Evolutionary conservation across 495 filamentous ascomycete genomes (phyloP), one percentile per base, ranked within the genome.

Genomic region (Annulohypoxylon nitens): DNA sequence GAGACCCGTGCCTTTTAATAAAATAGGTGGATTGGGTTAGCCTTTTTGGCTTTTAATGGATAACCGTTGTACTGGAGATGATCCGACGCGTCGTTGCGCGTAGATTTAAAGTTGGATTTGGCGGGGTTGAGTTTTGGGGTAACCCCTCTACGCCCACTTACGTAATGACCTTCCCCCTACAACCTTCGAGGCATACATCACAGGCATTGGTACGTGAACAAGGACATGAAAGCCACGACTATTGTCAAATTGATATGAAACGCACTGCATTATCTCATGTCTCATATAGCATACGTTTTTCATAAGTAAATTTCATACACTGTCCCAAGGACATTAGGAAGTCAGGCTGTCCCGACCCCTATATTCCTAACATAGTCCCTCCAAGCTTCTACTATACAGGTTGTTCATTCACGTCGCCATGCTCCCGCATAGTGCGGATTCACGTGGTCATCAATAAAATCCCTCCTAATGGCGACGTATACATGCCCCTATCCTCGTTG

Each of bases 301-400:
- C 59, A 51, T 41, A 65, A 55, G 18, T 30, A 48, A 36, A 48
- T 47, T 66, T 66, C 54, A 33, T 66, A 61, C 61, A 65, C 25
- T 36, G 36, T 63, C 39, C 48, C 34, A 47, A 33, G 34, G 34
- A 43, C 33, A 36, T n/a, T 2, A 18, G 11, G 41, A 4, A 16
- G 30, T 0, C 1, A 51, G 33, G 30, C 11, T 34, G 69, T 53
- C 48, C 53, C 37, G 11, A 18, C 53, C 36, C 12, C 36, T 20
- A 34, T 64, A 45, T 10, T 6, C 47, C 45, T 45, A 43, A 53
- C 41, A 34, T 25, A 3, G 43, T 34, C 39, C 64, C 25, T 48
- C 41, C 66, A 50, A 55, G 47, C 6, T 67, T 51, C 62, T 74
- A 70, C 57, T 70, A 70, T 74, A 74, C 71, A 74, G 39, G 55